Evolutionary conservation across 495 filamentous ascomycete genomes (phyloP).

Genomic region (Hamigera avellanea): DNA sequence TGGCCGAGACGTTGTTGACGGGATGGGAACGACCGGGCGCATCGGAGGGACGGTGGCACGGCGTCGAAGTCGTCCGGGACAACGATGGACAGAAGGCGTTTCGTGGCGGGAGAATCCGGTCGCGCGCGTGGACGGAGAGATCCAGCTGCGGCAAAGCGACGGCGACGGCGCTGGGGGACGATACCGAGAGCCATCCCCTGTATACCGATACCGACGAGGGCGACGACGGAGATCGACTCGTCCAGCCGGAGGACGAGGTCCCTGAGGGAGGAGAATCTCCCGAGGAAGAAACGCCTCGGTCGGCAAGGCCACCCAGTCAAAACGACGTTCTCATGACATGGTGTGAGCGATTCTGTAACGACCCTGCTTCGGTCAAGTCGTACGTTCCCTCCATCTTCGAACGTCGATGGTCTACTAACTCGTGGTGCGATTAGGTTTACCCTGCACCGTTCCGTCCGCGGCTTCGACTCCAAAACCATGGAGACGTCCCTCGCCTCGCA

Average conservation of each 20-base stretch:
- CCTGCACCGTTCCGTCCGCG: slow-evolving; percentile 21
- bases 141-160: not conserved
- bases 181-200: not conserved
- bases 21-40: slow-evolving; percentile 12
- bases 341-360: slow-evolving; percentile 30
- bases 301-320: slow-evolving; percentile 5
- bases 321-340: slow-evolving; percentile 17
- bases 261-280: not conserved
- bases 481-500: slow-evolving; percentile 23
- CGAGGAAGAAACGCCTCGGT: slow-evolving; percentile 1
- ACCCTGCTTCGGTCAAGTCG: slow-evolving; percentile 30
- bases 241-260: slow-evolving; percentile 4
- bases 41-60: slow-evolving; percentile 8
- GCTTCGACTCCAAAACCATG: slow-evolving; percentile 21
- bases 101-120: slow-evolving; percentile 16
- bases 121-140: slow-evolving; percentile 11
- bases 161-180: not conserved
- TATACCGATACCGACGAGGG: slow-evolving; percentile 1
- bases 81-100: slow-evolving; percentile 15
- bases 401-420: not conserved
- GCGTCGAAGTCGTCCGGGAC: slow-evolving; percentile 14
- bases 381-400: slow-evolving; percentile 8
- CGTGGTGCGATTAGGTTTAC: slow-evolving; percentile 19
- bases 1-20: slow-evolving; percentile 20
- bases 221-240: slow-evolving; percentile 8